Evolutionary conservation across 108 stramenopile genomes (phyloP).

Genomic region (Chaetoceros muelleri): DNA sequence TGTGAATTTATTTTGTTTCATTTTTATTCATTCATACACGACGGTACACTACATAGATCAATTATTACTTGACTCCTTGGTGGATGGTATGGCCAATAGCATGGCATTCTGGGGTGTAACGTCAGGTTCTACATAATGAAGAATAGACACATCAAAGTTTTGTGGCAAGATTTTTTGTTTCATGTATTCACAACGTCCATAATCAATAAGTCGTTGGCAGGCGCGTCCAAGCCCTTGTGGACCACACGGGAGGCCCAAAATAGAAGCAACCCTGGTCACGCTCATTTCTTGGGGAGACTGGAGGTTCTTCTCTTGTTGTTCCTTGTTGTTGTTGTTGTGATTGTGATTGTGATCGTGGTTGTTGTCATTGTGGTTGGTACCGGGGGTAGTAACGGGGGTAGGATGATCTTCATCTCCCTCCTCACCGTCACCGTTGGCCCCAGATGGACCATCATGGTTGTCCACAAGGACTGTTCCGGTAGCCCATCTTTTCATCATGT

Average conservation of each 20-base stretch:
- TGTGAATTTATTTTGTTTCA: no score
- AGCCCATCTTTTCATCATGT: conserved; percentile 56
- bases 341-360: conserved; percentile 8
- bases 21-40: no score
- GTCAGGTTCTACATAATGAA: conserved; percentile 50
- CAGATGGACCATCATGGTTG: background rate
- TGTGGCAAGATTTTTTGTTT: conserved; percentile 22
- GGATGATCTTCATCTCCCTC: conserved; percentile 7
- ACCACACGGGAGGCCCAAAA: conserved; percentile 48
- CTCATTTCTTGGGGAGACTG: background rate
- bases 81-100: conserved; percentile 17
- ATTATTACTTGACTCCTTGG: no score
- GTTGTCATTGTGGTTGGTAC: conserved; percentile 1
- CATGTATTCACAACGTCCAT: conserved; percentile 59
- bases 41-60: no score
- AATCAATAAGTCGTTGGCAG: conserved; percentile 74
- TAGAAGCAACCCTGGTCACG: conserved; percentile 20
- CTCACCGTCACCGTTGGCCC: background rate
- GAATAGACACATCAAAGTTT: conserved; percentile 10
- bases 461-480: conserved; percentile 40
- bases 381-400: background rate
- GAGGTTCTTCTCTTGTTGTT: conserved; percentile 1
- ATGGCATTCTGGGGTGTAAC: conserved; percentile 76
- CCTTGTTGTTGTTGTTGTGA: background rate
- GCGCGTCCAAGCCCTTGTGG: conserved; percentile 66